Conservation (phyloP, 352 stramenopile species). For the Globisporangium rhizosaccharum region DNA sequence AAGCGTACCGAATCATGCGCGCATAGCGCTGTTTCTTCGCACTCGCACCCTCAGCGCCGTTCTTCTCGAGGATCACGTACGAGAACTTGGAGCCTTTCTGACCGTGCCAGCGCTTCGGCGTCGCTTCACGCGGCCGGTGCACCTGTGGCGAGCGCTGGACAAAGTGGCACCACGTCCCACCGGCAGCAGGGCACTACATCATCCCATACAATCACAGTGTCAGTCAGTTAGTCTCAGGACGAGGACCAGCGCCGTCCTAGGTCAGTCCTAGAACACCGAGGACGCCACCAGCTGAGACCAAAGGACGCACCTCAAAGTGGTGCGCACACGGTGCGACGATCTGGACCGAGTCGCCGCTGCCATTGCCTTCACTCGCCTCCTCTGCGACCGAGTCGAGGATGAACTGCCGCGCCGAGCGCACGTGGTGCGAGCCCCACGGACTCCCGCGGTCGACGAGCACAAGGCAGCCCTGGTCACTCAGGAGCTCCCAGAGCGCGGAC, state of each 20-base stretch:
- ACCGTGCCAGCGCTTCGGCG: conserved; percentile 75
- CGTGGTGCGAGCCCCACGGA: conserved; percentile 76
- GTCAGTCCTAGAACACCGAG: too few relatives aligned
- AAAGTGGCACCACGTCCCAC: conserved; percentile 85
- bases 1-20: conserved; percentile 51
- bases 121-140: conserved; percentile 62
- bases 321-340: conserved; percentile 79
- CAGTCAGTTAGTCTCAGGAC: conserved; percentile 2
- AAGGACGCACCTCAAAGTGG: conserved; percentile 41
- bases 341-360: conserved; percentile 18
- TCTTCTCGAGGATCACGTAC: conserved; percentile 81
- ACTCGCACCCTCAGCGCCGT: conserved; percentile 19
- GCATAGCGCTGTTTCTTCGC: conserved; percentile 26
- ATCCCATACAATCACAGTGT: not conserved
- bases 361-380: conserved; percentile 4
- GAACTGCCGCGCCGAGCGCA: conserved; percentile 83
- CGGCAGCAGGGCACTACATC: conserved; percentile 51
- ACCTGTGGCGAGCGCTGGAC: conserved; percentile 76
- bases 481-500: conserved; percentile 74
- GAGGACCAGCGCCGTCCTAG: not conserved
- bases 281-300: not conserved
- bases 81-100: conserved; percentile 86
- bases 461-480: conserved; percentile 66
- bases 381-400: conserved; percentile 67
- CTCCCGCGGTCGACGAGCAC: conserved; percentile 79